A percentile compares a stretch with the other conserved stretches of the same genome.
These are phyloP conservation scores for Yarrowia deformans DNA, from an alignment of 805 yeast genomes.

Conservation along the genomic window DNA sequence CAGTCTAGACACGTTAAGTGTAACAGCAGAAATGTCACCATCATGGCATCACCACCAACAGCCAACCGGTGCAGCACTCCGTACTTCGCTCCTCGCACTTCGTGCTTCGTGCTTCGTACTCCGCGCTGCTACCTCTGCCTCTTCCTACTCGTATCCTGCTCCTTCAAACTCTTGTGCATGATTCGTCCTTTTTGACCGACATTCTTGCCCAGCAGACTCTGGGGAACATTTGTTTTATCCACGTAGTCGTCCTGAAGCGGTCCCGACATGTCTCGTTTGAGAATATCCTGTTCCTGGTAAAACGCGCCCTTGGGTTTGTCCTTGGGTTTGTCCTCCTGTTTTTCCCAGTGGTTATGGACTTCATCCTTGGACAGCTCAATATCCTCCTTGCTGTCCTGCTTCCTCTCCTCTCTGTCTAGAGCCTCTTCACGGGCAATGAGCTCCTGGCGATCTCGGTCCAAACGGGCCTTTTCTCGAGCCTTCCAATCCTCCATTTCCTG, in stretches of 20 bases:
- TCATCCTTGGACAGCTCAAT: slow-evolving; percentile 42
- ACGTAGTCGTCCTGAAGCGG: slow-evolving; percentile 46
- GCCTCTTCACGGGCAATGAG: slow-evolving; percentile 27
- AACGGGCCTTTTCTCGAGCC: slow-evolving; percentile 53
- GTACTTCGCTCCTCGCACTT: no score
- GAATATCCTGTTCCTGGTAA: slow-evolving; percentile 49
- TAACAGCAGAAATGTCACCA: no score
- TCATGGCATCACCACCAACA: no score
- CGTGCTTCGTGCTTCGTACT: not conserved
- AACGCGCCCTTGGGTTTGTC: slow-evolving; percentile 50
- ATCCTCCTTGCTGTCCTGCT: slow-evolving; percentile 29
- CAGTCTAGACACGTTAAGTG: no score
- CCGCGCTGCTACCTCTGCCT: not conserved
- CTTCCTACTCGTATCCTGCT: slow-evolving; percentile 48
- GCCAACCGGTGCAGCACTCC: no score
- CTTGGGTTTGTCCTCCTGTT: slow-evolving; percentile 26
- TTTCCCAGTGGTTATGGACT: slow-evolving; percentile 43
- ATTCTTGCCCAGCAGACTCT: slow-evolving; percentile 46
- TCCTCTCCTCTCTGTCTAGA: slow-evolving; percentile 48
- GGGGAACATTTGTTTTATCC: slow-evolving; percentile 47
- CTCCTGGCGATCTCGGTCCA: slow-evolving; percentile 52
- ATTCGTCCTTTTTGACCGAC: slow-evolving; percentile 50
- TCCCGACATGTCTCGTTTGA: slow-evolving; percentile 31
- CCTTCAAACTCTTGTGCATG: slow-evolving; percentile 46
- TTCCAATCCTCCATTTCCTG: slow-evolving; percentile 56